A percentile compares a stretch with the other conserved stretches of the same genome.
Evolutionary conservation across 1,284 basidiomycete genomes (phyloP).

Genomic region (Austroboletus rostrupii): DNA sequence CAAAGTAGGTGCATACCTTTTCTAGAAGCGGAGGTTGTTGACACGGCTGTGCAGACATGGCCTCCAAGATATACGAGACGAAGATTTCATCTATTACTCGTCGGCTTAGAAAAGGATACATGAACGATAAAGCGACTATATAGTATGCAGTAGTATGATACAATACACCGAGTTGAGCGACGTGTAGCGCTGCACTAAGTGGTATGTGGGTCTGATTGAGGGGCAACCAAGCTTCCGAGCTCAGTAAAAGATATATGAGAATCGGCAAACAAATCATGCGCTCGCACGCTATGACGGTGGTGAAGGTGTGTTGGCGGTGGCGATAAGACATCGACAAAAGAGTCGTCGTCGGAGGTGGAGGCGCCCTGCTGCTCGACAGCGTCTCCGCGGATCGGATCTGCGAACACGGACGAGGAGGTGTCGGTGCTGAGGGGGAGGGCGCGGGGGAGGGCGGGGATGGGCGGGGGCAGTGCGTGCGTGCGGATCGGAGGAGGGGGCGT

Average conservation of each 20-base stretch:
- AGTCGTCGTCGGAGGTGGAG: slow-evolving; percentile 8
- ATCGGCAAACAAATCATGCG: slow-evolving; percentile 23
- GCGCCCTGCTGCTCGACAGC: neutral
- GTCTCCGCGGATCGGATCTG: neutral
- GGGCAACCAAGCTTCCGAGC: slow-evolving; percentile 22
- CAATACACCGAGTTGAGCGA: neutral
- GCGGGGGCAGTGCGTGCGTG: slow-evolving; percentile 16
- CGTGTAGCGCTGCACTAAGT: neutral
- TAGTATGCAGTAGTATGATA: neutral
- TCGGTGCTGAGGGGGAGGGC: neutral
- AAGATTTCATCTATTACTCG: slow-evolving; percentile 35
- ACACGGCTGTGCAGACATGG: slow-evolving; percentile 34
- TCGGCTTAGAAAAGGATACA: no score
- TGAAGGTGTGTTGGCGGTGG: slow-evolving; percentile 11
- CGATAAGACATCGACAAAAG: slow-evolving; percentile 22
- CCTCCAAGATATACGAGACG: slow-evolving; percentile 37
- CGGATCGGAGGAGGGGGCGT: slow-evolving; percentile 11
- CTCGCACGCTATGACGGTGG: slow-evolving; percentile 22
- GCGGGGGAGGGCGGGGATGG: slow-evolving; percentile 7
- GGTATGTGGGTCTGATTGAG: slow-evolving; percentile 2
- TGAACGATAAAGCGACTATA: no score
- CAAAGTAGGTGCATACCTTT: slow-evolving; percentile 41
- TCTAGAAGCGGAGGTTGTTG: neutral
- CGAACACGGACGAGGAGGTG: neutral
- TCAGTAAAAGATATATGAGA: slow-evolving; percentile 28